Conservation (phyloP, 2,329 filamentous ascomycete species). For the Trichoderma hamatum region DNA sequence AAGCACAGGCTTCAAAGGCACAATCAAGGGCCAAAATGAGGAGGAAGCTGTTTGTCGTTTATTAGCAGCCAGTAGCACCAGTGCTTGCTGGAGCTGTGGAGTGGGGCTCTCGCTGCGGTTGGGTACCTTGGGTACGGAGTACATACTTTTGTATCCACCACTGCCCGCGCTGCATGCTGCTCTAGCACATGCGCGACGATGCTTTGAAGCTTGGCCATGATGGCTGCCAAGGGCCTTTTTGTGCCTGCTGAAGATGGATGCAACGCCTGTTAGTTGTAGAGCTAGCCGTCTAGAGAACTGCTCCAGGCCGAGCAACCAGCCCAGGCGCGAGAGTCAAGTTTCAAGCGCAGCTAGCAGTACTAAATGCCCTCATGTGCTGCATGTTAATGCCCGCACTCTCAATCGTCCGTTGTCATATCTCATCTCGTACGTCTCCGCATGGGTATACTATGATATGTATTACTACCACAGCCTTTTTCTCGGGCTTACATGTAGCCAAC, state of each 20-base stretch:
- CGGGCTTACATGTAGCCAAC: not conserved
- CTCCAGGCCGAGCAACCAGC: not conserved
- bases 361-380: not conserved
- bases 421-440: not conserved
- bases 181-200: not conserved
- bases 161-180: not conserved
- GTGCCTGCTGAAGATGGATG: not conserved
- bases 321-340: not conserved
- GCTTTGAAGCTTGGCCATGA: not conserved
- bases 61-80: conserved; percentile 2
- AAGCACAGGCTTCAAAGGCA: not conserved
- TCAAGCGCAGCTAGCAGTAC: not conserved
- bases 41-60: conserved; percentile 1
- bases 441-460: not conserved
- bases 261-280: not conserved
- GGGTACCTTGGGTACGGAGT: too few species aligned
- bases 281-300: not conserved
- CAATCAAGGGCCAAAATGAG: not conserved
- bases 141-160: not conserved
- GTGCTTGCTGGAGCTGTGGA: not conserved
- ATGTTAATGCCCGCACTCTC: not conserved
- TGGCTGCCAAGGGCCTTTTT: not conserved
- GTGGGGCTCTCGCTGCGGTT: conserved; percentile 6
- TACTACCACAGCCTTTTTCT: not conserved
- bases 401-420: not conserved